Evolutionary conservation across 805 yeast species (phyloP).

Genomic region (Metschnikowia drakensbergensis): DNA sequence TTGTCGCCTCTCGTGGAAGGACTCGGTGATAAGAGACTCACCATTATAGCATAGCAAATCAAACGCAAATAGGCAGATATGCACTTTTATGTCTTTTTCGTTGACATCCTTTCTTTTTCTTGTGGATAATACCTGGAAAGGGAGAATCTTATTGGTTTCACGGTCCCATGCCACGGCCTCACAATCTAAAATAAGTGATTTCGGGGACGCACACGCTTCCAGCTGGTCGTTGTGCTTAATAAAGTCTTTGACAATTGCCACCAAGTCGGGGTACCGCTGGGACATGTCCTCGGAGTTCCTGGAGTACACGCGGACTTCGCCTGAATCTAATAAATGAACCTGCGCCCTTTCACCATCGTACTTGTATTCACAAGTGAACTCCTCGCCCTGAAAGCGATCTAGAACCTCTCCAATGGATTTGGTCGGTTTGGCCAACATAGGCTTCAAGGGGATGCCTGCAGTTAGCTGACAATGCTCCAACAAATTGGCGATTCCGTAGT

Average conservation of each 20-base stretch:
- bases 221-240: constrained; percentile 29
- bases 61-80: constrained; percentile 89
- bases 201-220: constrained; percentile 23
- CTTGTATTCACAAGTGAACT: constrained; percentile 93
- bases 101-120: constrained; percentile 92
- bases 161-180: constrained; percentile 98
- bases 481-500: constrained; percentile 64
- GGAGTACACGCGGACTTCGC: constrained; percentile 74
- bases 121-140: constrained; percentile 90
- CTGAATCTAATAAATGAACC: constrained; percentile 67
- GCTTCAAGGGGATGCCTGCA: constrained; percentile 94
- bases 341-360: constrained; percentile 99
- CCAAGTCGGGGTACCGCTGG: constrained; percentile 87
- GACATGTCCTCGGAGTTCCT: constrained; percentile 98
- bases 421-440: constrained; percentile 98
- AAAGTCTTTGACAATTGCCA: constrained; percentile 62
- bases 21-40: constrained; percentile 59
- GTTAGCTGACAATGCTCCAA: constrained; percentile 66
- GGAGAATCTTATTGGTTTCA: constrained; percentile 71
- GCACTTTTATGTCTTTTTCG: constrained; percentile 80
- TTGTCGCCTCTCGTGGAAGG: constrained; percentile 68
- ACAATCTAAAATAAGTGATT: constrained; percentile 79
- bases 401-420: constrained; percentile 89
- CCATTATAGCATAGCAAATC: constrained; percentile 78
- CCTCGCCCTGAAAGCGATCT: constrained; percentile 79